phyloP scores from a whole-genome alignment of 495 filamentous ascomycete species.

The Aspergillus campestris region DNA sequence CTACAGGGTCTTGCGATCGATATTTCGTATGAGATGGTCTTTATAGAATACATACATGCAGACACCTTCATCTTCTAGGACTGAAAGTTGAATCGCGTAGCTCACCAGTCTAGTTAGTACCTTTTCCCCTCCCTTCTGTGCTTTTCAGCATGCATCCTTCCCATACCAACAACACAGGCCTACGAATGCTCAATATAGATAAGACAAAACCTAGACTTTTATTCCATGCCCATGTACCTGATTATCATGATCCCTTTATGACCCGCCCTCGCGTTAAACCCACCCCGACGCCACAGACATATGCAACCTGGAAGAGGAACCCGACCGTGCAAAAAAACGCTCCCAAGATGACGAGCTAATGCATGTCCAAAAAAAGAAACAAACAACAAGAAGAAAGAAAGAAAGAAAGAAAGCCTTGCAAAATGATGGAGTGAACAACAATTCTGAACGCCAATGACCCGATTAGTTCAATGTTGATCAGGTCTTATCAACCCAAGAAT shows the following conservation, averaged over 20 bases:
- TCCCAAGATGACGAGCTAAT: not conserved
- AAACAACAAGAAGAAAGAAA: not conserved
- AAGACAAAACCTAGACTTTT: not conserved
- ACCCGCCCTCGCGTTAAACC: too few relatives aligned
- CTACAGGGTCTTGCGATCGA: too few relatives aligned
- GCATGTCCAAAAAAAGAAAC: conserved; percentile 1
- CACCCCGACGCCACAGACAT: conserved; percentile 3
- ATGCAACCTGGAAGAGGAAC: conserved; percentile 12
- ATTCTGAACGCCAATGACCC: too few relatives aligned
- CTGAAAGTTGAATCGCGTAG: too few relatives aligned
- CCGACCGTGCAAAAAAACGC: conserved; percentile 16
- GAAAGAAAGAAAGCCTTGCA: not conserved
- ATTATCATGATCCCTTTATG: not conserved
- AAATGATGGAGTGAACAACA: not conserved
- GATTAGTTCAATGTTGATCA: too few relatives aligned
- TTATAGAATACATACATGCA: too few relatives aligned
- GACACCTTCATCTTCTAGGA: too few relatives aligned
- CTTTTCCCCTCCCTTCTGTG: not conserved
- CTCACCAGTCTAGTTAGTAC: too few relatives aligned
- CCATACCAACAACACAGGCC: not conserved
- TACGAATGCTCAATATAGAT: not conserved
- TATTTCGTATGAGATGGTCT: too few relatives aligned
- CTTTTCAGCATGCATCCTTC: not conserved
- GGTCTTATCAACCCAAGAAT: not conserved
- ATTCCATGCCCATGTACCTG: not conserved